phyloP scores from a whole-genome alignment of 164 flowering plant species.

The Akebia trifoliata region DNA sequence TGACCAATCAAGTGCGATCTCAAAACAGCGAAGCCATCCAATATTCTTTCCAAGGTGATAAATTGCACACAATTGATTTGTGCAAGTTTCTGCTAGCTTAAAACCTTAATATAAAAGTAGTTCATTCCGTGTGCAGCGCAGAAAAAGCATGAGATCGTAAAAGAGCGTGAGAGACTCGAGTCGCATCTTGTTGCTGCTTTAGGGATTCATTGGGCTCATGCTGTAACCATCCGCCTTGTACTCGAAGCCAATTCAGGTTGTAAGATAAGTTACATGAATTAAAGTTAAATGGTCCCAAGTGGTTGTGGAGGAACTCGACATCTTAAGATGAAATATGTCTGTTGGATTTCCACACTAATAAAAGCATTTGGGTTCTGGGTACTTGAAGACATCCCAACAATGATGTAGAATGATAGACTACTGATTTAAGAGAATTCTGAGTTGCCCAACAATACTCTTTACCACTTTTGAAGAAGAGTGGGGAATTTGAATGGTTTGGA shows the following conservation, averaged over 20 bases:
- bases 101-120: conserved; percentile 1
- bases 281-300: background rate
- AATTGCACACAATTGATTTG: background rate
- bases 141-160: conserved; percentile 20
- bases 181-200: conserved; percentile 76
- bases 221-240: conserved; percentile 70
- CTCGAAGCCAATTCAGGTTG: conserved; percentile 73
- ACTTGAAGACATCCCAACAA: no score
- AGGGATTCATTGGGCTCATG: conserved; percentile 86
- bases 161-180: conserved; percentile 32
- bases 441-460: no score
- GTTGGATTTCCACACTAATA: no score
- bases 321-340: background rate
- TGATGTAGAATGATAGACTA: no score
- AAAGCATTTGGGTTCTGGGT: no score
- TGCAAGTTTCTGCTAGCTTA: background rate
- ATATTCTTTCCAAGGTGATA: conserved; percentile 69
- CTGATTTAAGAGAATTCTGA: no score
- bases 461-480: no score
- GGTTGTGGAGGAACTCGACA: background rate
- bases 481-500: no score
- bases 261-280: background rate
- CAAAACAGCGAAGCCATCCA: conserved; percentile 38
- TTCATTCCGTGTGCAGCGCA: conserved; percentile 30
- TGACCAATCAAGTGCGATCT: conserved; percentile 85